phyloP scores from a whole-genome alignment of 1,139 yeast species.

The Yamadazyma diddensiae region DNA sequence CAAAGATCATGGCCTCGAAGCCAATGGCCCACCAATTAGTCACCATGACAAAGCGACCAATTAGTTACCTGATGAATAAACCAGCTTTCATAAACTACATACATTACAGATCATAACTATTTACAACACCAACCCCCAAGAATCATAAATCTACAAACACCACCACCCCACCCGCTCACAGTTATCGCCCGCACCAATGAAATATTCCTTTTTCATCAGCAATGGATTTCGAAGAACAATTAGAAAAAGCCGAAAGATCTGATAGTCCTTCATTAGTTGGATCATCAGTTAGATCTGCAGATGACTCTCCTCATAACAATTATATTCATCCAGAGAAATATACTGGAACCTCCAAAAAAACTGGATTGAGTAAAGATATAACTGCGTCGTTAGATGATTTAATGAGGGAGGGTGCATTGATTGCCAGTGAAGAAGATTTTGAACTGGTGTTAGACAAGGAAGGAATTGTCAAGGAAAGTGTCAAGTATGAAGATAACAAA shows the following conservation, averaged over 20 bases:
- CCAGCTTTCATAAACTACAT: too few species aligned
- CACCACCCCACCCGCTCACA: too few species aligned
- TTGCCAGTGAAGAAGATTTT: conserved; percentile 56
- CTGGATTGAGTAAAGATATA: conserved; percentile 18
- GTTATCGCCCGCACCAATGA: too few species aligned
- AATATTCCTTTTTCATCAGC: too few species aligned
- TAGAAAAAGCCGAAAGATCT: conserved; percentile 49
- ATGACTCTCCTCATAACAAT: conserved; percentile 45
- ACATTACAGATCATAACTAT: too few species aligned
- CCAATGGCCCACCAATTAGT: too few species aligned
- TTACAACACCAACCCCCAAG: not conserved
- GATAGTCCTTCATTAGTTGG: conserved; percentile 58
- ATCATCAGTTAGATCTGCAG: conserved; percentile 51
- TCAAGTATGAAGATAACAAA: conserved; percentile 22
- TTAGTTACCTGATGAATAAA: too few species aligned
- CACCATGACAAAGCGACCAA: too few species aligned
- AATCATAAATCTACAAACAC: too few species aligned
- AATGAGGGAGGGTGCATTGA: conserved; percentile 57
- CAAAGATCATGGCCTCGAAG: too few species aligned
- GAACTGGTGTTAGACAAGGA: conserved; percentile 49
- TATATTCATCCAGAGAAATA: conserved; percentile 49
- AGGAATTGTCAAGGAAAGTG: conserved; percentile 51
- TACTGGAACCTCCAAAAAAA: conserved; percentile 11
- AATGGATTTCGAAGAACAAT: conserved; percentile 57
- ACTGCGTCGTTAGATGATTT: conserved; percentile 55